Evolutionary conservation across 345 rosid species (phyloP).

Genomic region (Hibiscus mutabilis): DNA sequence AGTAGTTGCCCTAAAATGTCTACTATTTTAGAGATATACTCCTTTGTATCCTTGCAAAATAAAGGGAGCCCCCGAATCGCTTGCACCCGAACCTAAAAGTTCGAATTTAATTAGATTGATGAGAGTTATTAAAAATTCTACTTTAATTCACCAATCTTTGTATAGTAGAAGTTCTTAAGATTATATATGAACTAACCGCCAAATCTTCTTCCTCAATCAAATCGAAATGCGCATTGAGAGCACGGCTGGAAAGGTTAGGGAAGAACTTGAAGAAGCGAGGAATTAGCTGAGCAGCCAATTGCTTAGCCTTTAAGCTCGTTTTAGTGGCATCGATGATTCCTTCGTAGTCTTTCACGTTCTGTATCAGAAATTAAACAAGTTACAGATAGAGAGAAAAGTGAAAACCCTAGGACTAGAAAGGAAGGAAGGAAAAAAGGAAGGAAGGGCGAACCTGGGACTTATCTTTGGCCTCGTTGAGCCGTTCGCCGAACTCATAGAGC

Average conservation of each 20-base stretch:
- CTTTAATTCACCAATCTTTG: background rate
- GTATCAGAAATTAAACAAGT: background rate
- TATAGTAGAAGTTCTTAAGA: too few species aligned
- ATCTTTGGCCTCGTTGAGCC: constrained; percentile 89
- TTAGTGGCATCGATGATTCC: constrained; percentile 76
- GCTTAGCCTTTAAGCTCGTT: constrained; percentile 78
- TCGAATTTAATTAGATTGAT: background rate
- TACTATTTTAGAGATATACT: constrained; percentile 66
- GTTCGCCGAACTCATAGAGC: constrained; percentile 95
- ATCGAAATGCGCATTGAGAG: constrained; percentile 74
- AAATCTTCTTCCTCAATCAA: constrained; percentile 86
- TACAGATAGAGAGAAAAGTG: background rate
- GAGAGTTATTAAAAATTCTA: background rate
- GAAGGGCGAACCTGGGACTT: constrained; percentile 61
- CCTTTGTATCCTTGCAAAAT: constrained; percentile 76
- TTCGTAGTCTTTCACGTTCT: constrained; percentile 80
- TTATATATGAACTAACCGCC: constrained; percentile 56
- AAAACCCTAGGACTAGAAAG: constrained; percentile 21
- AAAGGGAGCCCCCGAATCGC: constrained; percentile 93
- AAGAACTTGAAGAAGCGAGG: constrained; percentile 97
- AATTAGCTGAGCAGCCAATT: constrained; percentile 91
- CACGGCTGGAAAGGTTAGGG: constrained; percentile 63
- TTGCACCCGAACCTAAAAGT: constrained; percentile 77
- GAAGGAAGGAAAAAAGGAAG: too few species aligned
- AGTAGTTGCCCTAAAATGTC: constrained; percentile 83